Conservation (phyloP, 768 basidiomycete species). For the Daedaleopsis sinensis region DNA sequence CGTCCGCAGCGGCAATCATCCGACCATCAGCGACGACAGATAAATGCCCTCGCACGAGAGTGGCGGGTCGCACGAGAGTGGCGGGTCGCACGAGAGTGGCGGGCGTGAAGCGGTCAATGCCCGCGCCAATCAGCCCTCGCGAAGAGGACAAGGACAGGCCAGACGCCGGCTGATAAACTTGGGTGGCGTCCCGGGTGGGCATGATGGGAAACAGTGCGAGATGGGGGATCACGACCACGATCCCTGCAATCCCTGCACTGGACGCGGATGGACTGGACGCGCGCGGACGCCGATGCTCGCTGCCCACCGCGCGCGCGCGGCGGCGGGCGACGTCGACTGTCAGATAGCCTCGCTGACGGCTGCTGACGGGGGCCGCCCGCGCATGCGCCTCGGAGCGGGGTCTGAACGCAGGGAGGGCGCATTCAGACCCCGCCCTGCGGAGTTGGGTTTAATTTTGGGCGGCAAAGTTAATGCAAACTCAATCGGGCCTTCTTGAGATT, state of each 20-base stretch:
- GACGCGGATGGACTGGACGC: too few relatives aligned
- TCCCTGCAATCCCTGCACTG: too few relatives aligned
- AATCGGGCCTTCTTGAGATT: constrained; percentile 40
- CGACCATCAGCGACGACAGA: constrained; percentile 20
- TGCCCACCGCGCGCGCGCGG: not conserved
- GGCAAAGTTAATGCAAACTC: constrained; percentile 64
- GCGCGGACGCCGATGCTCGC: not conserved
- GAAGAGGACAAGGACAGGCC: constrained; percentile 1
- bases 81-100: constrained; percentile 15
- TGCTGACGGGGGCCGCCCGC: not conserved
- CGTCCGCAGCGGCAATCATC: constrained; percentile 22
- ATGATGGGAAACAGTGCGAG: constrained; percentile 2
- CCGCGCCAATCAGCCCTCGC: constrained; percentile 22
- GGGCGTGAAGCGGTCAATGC: constrained; percentile 9
- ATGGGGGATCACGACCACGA: too few relatives aligned
- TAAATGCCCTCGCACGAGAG: constrained; percentile 19
- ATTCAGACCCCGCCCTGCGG: constrained; percentile 29
- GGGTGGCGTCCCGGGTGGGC: constrained; percentile 13
- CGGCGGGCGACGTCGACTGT: not conserved
- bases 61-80: too few relatives aligned
- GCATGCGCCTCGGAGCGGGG: constrained; percentile 4
- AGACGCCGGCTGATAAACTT: constrained; percentile 20
- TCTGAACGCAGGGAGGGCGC: not conserved
- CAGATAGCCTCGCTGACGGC: not conserved
- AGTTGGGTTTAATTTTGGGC: constrained; percentile 30